phyloP scores from a whole-genome alignment of 1,139 yeast species.

The Blastobotrys malaysiensis region DNA sequence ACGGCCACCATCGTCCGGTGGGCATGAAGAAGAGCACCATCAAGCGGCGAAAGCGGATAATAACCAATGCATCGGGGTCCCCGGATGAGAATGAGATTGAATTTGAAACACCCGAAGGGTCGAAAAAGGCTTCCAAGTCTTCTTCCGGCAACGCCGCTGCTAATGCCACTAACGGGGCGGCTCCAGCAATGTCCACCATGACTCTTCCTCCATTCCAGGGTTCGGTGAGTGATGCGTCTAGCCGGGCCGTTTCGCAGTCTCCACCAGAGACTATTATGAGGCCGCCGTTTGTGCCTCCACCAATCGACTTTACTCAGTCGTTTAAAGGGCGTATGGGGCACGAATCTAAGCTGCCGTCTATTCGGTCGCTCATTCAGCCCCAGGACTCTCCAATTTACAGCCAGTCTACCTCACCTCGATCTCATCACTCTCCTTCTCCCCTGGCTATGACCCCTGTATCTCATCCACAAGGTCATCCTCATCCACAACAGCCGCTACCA shows the following conservation, averaged over 20 bases:
- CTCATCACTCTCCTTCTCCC: constrained; percentile 7
- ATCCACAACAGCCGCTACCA: constrained; percentile 5
- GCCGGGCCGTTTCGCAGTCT: constrained; percentile 1
- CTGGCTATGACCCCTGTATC: not conserved
- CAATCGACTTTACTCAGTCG: constrained; percentile 32
- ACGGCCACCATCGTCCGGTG: constrained; percentile 74
- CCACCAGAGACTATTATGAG: constrained; percentile 10
- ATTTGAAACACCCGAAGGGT: not conserved
- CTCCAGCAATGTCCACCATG: too few relatives aligned
- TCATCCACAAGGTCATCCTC: not conserved
- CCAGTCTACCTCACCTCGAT: constrained; percentile 9
- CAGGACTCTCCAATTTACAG: constrained; percentile 5
- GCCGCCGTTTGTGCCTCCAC: constrained; percentile 22
- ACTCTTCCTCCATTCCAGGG: too few relatives aligned
- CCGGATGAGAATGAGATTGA: not conserved
- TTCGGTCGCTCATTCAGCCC: constrained; percentile 4
- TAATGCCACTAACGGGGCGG: too few relatives aligned
- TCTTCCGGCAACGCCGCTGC: constrained; percentile 4
- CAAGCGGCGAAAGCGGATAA: constrained; percentile 59
- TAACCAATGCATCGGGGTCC: constrained; percentile 7
- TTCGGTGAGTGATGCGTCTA: not conserved
- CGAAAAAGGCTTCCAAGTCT: constrained; percentile 1
- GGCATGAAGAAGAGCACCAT: constrained; percentile 68
- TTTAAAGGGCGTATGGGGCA: constrained; percentile 15
- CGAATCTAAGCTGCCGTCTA: not conserved